phyloP scores from a whole-genome alignment of 768 basidiomycete species.

The Suillus cothurnatus region DNA sequence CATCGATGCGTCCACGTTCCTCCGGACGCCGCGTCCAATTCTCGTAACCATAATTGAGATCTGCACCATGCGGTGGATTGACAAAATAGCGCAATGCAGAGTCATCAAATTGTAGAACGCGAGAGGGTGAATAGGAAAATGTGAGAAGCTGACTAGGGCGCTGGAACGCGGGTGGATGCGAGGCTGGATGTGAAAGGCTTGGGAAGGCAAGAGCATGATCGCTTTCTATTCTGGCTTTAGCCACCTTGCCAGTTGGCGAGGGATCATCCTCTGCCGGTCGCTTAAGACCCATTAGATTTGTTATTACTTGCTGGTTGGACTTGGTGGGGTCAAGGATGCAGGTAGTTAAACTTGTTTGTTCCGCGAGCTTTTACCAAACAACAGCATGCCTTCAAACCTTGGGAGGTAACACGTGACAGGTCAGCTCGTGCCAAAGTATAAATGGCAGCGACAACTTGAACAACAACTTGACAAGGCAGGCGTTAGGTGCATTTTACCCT shows the following conservation, averaged over 20 bases:
- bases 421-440: neutral
- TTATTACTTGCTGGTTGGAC: slow-evolving; percentile 8
- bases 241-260: slow-evolving; percentile 10
- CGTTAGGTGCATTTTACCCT: neutral
- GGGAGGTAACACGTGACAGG: neutral
- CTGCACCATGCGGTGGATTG: slow-evolving; percentile 64
- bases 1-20: slow-evolving; percentile 66
- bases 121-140: slow-evolving; percentile 68
- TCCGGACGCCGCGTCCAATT: slow-evolving; percentile 71
- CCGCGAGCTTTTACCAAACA: slow-evolving; percentile 28
- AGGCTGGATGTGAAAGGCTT: slow-evolving; percentile 21
- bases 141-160: slow-evolving; percentile 68
- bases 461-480: no score
- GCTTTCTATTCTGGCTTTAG: slow-evolving; percentile 8
- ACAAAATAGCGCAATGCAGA: slow-evolving; percentile 72
- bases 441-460: neutral
- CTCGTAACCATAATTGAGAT: slow-evolving; percentile 72
- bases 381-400: no score
- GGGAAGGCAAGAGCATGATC: slow-evolving; percentile 24
- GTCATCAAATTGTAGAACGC: slow-evolving; percentile 63
- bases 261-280: slow-evolving; percentile 26
- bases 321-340: slow-evolving; percentile 1
- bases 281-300: slow-evolving; percentile 27
- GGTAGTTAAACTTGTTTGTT: slow-evolving; percentile 21
- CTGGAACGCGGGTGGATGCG: slow-evolving; percentile 55